Base-by-base conservation (phyloP, 169 alveolate species). In the Babesia ovis region DNA sequence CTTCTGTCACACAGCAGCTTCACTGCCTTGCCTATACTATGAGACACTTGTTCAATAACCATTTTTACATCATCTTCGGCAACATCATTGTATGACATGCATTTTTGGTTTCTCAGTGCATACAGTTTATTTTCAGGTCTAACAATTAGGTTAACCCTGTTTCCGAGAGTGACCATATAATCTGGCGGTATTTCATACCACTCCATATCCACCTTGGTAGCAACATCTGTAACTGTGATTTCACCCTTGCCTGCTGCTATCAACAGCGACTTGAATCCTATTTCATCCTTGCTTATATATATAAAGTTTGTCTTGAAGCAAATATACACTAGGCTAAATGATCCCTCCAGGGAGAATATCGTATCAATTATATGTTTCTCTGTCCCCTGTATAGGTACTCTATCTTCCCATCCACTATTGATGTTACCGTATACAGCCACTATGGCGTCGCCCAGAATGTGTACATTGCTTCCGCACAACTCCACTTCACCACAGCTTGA, bases 111-210 rank as follows among this genome's bases (percentile, higher is more conserved):
- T n/a, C 67, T 23, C 50, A 68, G 46, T 16, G 27, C 16, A 20
- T 9, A 29, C 58, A 68, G 39, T 22, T 12, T 35, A 8, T 32
- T 25, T n/a, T 4, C 14, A 5, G 61, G 45, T 34, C 82, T 32
- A 11, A 4, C 14, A 31, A 66, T 20, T 18, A 43, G 23, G 2
- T 23, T 29, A 14, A 42, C 5, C 25, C 3, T 50, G n/a, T 42
- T 16, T 1, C 68, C 55, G 3, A 77, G 6, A 1, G 50, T 23
- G 41, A 58, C 31, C 39, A 58, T 35, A 39, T 46, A 45, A 22
- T 50, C 42, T 4, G 86, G 86, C 27, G 86, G 86, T 3, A 77
- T 11, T 39, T 77, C 86, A 39, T 77, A 68, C 71, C 82, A 77
- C 34, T 12, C 6, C 16, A 2, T 9, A 5, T 41, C 37, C 31